Evolutionary conservation across 495 filamentous ascomycete species (phyloP), one percentile per base, ranked within the genome.

Genomic region (Neurospora tetrasperma): DNA sequence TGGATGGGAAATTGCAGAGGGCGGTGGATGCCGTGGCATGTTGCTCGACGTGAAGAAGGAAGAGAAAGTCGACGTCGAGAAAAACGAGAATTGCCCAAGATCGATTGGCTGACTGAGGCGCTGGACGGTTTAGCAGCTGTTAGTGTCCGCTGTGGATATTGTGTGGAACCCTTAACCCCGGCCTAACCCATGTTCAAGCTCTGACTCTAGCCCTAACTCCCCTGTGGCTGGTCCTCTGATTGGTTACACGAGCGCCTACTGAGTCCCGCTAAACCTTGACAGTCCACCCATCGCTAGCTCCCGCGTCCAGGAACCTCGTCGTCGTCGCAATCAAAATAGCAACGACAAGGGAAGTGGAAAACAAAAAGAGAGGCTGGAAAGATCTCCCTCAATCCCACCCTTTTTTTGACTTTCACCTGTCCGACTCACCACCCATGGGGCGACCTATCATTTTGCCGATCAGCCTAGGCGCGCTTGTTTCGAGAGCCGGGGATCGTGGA

Each of bases 241-340:
- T 76, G 75, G 75, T 42, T 18, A 70, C 38, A 18, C 71, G 71
- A 73, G 75, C 75, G 75, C 70, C 68, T 74, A 72, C 75, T 62
- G 73, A 18, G 40, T 70, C 73, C 44, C 44, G 71, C 73, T 62
- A 62, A 62, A 62, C 12, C 23, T 27, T 62, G 27, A 62, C 27
- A 7, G 6, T 10, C 7, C 48, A 11, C 27, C 20, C 54, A 35
- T 35, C 54, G 14, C 23, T 62, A 62, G 54, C 54, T 62, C 54
- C 54, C 73, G 42, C 69, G 42, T 73, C 54, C 18, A 73, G 71
- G 69, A 70, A 70, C 69, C 35, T 71, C 41, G 18, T 20, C 40
- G 31, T 69, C 69, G 18, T 35, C 38, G 46, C 48, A 31, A 68
- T 69, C 42, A 42, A 73, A 69, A 70, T 73, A 38, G 42, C 43